These are phyloP conservation scores for Boletus speciosus DNA, from an alignment of 768 basidiomycete genomes.

Conservation along the genomic window DNA sequence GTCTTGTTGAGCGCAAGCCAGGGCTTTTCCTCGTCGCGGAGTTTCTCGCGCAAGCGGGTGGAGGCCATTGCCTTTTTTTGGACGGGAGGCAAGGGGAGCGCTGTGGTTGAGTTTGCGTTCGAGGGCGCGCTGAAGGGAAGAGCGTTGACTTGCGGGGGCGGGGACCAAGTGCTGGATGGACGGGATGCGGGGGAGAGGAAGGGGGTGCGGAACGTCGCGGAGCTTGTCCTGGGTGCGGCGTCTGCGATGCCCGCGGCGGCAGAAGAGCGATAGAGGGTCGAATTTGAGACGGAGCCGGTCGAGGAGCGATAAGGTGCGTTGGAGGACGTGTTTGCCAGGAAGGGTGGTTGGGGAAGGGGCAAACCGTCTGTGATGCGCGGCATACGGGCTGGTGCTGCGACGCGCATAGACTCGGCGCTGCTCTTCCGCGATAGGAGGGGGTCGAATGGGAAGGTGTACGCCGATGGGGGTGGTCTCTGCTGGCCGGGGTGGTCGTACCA, in stretches of 20 bases:
- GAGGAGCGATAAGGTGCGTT: conserved; percentile 41
- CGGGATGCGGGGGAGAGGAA: conserved; percentile 70
- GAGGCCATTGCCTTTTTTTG: conserved; percentile 36
- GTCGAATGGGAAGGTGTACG: conserved; percentile 53
- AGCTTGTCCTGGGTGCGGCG: conserved; percentile 28
- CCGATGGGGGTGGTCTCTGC: conserved; percentile 37
- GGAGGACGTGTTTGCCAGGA: conserved; percentile 30
- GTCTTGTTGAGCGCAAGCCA: conserved; percentile 40
- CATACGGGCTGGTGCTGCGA: conserved; percentile 15
- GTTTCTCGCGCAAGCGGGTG: conserved; percentile 50
- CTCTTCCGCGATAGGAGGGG: conserved; percentile 46
- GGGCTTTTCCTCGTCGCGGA: conserved; percentile 46
- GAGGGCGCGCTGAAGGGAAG: conserved; percentile 27
- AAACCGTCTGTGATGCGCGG: conserved; percentile 29
- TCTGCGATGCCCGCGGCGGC: conserved; percentile 23
- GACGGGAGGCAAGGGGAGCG: conserved; percentile 42
- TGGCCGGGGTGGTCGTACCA: conserved; percentile 5
- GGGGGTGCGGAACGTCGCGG: conserved; percentile 58
- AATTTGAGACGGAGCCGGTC: conserved; percentile 20
- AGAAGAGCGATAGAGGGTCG: conserved; percentile 30
- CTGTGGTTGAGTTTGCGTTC: conserved; percentile 26
- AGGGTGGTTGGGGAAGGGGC: conserved; percentile 46
- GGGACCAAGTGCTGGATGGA: conserved; percentile 61
- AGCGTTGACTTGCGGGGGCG: conserved; percentile 40
- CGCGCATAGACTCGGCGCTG: conserved; percentile 40